Base-by-base conservation (phyloP, 257 asterid genomes). In the Knoxia roxburghii region DNA sequence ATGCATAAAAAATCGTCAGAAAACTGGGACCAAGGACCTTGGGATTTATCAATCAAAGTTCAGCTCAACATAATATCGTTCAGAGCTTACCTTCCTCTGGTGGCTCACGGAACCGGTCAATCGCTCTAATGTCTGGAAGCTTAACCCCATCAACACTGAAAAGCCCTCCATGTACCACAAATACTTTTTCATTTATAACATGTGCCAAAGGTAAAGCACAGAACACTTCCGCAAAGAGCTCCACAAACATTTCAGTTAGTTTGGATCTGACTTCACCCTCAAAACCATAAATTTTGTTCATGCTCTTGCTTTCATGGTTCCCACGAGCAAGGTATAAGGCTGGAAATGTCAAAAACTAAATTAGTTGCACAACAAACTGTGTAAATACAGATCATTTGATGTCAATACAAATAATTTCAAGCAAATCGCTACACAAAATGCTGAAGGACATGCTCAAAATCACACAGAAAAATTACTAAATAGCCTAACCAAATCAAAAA, bases 141-240 rank as follows among this genome's bases (percentile, higher is more conserved):
- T 89, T 94, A 62, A 94, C 99, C 17, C 98, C 99, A 77, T 94
- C 99, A 59, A 82, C 96, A 53, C 99, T 90, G 82, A 94, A 90
- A 75, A 94, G 99, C 61, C 99, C 99, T 69, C 99, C 99, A 67
- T 94, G 99, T 53, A 91, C 99, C 76, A 94, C 91, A 82, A 94
- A 86, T 57, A 94, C 77, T 79, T 87, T 94, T 72, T 43, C 74
- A 55, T 90, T 94, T 70, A 90, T 88, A 70, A 90, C 95, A 75
- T 94, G 96, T 62, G 96, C 96, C 86, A 94, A 83, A 51, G 99
- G 98, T 67, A 94, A 80, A 75, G 95, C 90, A 71, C 99, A 94
- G 89, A 94, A 94, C 48, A 94, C 99, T 72, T 91, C 99, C 1
- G 99, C 95, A 67, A 94, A 91, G 77, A 94, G 95, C 61, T 90